These are phyloP conservation scores for Trapa incisa DNA, from an alignment of 345 rosid genomes.

Conservation along the genomic window DNA sequence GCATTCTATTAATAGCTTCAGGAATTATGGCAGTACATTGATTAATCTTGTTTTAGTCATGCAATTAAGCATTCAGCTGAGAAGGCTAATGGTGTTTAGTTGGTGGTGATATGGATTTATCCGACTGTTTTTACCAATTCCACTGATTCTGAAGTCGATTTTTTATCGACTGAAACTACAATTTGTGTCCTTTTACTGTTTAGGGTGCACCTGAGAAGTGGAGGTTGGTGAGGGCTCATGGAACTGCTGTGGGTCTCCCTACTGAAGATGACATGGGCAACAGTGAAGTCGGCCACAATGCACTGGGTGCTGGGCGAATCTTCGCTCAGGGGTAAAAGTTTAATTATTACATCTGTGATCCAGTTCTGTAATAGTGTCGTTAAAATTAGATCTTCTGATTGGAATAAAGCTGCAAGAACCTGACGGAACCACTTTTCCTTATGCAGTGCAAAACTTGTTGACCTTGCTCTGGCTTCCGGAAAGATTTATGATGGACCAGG, in stretches of 20 bases:
- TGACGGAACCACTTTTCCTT: neutral
- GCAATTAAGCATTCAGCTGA: too few relatives aligned
- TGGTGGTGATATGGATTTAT: too few relatives aligned
- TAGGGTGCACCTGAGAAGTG: conserved; percentile 66
- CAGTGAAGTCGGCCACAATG: conserved; percentile 98
- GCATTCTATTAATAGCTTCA: too few relatives aligned
- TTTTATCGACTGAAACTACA: too few relatives aligned
- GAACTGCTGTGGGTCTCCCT: conserved; percentile 87
- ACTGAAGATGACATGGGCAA: conserved; percentile 98
- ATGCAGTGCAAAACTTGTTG: conserved; percentile 85
- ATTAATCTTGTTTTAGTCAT: too few relatives aligned
- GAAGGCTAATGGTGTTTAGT: too few relatives aligned
- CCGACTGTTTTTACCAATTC: too few relatives aligned
- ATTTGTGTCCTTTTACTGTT: too few relatives aligned
- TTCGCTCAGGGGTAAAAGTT: conserved; percentile 64
- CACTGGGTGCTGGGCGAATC: conserved; percentile 96
- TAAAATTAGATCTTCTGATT: neutral
- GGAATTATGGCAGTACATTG: too few relatives aligned
- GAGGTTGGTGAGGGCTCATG: conserved; percentile 90
- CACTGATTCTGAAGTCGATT: too few relatives aligned
- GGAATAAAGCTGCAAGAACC: too few relatives aligned
- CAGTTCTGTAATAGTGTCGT: too few relatives aligned
- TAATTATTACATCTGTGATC: neutral
- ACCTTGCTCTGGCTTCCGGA: conserved; percentile 79
- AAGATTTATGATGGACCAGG: conserved; percentile 78